Conservation (phyloP, 176 grass and related monocot species). For the Aechmea fasciata region DNA sequence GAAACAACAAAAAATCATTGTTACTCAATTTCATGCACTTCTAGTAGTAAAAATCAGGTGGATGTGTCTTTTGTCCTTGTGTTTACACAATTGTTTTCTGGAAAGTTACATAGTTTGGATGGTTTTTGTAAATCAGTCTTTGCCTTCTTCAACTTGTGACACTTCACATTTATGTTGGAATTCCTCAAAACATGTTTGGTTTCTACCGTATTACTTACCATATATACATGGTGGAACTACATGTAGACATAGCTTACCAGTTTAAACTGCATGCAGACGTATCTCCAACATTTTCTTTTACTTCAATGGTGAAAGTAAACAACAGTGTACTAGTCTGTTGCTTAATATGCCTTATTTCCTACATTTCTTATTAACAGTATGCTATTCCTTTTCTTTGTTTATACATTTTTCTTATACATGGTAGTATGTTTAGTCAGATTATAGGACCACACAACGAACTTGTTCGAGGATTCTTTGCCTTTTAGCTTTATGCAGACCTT, state of each 20-base stretch:
- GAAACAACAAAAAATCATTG: slow-evolving; percentile 24
- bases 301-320: background rate
- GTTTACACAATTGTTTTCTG: slow-evolving; percentile 3
- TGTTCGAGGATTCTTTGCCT: slow-evolving; percentile 1
- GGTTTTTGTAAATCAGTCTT: too few relatives aligned
- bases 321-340: too few relatives aligned
- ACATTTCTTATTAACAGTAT: too few relatives aligned
- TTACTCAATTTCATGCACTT: slow-evolving; percentile 13
- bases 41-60: slow-evolving; percentile 34
- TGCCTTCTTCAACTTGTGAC: too few relatives aligned
- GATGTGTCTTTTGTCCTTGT: background rate
- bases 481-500: background rate
- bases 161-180: background rate
- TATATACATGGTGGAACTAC: background rate
- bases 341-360: too few relatives aligned
- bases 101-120: too few relatives aligned
- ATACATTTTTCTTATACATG: too few relatives aligned
- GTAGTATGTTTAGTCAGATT: background rate
- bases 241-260: background rate
- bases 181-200: background rate
- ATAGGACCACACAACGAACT: background rate
- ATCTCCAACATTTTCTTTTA: background rate
- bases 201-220: too few relatives aligned
- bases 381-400: too few relatives aligned
- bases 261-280: background rate